A percentile compares a stretch with the other conserved stretches of the same genome.
phyloP scores from a whole-genome alignment of 2,329 filamentous ascomycete genomes.

The Neocucurbitaria cava region DNA sequence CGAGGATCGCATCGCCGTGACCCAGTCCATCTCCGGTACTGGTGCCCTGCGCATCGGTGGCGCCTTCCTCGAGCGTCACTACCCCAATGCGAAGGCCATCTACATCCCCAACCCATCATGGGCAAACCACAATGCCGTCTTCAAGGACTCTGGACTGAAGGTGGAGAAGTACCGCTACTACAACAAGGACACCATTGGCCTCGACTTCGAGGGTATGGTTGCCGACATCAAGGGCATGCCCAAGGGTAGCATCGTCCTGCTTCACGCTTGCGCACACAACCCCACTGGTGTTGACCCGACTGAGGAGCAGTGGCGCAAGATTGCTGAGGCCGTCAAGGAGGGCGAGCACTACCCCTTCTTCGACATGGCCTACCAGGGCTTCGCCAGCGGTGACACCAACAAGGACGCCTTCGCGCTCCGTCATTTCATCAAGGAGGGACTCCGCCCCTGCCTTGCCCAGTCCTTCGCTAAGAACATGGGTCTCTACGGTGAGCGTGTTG shows the following conservation, averaged over 20 bases:
- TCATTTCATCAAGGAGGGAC: conserved; percentile 91
- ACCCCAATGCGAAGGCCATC: conserved; percentile 89
- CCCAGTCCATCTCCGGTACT: conserved; percentile 97
- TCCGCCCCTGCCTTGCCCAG: conserved; percentile 86
- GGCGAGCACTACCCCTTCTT: conserved; percentile 94
- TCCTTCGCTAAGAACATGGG: conserved; percentile 99
- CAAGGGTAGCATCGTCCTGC: conserved; percentile 84
- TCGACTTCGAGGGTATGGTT: conserved; percentile 95
- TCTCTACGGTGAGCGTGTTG: conserved; percentile 97
- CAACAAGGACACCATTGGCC: conserved; percentile 96
- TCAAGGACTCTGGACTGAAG: conserved; percentile 88
- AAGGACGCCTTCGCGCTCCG: conserved; percentile 92
- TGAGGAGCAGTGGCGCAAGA: conserved; percentile 88
- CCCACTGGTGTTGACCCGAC: conserved; percentile 96
- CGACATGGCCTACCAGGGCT: conserved; percentile 99
- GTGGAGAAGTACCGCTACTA: conserved; percentile 98
- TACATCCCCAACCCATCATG: conserved; percentile 96
- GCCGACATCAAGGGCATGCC: conserved; percentile 89
- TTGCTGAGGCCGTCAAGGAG: conserved; percentile 84
- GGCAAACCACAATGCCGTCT: conserved; percentile 98
- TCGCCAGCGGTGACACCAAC: conserved; percentile 90
- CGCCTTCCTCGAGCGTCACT: conserved; percentile 91
- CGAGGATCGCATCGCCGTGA: conserved; percentile 82
- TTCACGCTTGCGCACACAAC: conserved; percentile 98
- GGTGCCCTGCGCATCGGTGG: conserved; percentile 94